Evolutionary conservation across 306 rosid genomes (phyloP).

Genomic region (Argentina anserina): DNA sequence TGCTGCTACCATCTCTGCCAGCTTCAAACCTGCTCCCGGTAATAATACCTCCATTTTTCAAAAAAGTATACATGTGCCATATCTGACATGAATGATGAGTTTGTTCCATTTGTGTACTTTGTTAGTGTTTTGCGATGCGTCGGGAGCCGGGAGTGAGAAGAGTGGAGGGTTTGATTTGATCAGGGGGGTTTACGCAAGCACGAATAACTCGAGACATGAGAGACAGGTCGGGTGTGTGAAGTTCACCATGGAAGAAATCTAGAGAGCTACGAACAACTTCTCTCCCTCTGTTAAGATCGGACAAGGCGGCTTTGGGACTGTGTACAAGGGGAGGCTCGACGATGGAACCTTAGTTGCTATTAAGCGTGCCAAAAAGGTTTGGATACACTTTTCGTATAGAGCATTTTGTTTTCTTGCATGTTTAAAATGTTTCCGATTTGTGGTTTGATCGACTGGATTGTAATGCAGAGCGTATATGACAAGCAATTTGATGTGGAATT

Average conservation of each 20-base stretch:
- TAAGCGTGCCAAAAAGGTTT: conserved; percentile 95
- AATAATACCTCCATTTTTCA: not conserved
- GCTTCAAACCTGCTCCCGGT: conserved; percentile 43
- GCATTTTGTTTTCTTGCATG: not conserved
- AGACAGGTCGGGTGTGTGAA: conserved; percentile 53
- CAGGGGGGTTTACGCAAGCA: conserved; percentile 37
- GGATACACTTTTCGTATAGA: not conserved
- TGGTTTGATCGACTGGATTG: conserved; percentile 12
- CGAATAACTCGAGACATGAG: conserved; percentile 36
- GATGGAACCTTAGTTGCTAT: conserved; percentile 75
- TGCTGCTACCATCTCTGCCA: conserved; percentile 47
- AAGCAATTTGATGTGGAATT: conserved; percentile 77
- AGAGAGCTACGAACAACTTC: conserved; percentile 70
- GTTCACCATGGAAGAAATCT: conserved; percentile 67
- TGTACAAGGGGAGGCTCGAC: conserved; percentile 68
- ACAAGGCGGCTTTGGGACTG: conserved; percentile 96
- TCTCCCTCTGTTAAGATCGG: conserved; percentile 81
- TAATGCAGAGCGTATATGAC: conserved; percentile 63
- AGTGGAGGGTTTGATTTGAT: conserved; percentile 37
- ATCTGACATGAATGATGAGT: not conserved
- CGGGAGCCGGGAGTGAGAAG: conserved; percentile 45
- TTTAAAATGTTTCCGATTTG: conserved; percentile 1
- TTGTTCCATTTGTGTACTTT: conserved; percentile 22
- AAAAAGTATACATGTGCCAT: too few relatives aligned
- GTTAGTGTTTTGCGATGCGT: conserved; percentile 45